Evolutionary conservation across 352 stramenopile genomes (phyloP).

Genomic region (Phytophthora syringae): DNA sequence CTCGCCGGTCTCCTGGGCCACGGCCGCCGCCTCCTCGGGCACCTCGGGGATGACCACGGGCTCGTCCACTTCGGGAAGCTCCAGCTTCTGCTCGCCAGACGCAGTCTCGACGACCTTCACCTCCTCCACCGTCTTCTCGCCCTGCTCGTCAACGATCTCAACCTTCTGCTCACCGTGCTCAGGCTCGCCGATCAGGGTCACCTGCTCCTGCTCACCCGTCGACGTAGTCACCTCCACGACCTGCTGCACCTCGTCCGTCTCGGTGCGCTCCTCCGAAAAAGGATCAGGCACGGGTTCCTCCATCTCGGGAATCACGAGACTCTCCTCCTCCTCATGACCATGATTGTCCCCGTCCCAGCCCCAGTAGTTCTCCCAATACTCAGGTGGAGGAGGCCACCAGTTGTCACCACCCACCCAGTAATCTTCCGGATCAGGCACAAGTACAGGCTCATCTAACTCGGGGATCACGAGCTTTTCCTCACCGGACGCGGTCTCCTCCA

Average conservation of each 20-base stretch:
- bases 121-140: not conserved
- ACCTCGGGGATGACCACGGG: constrained; percentile 12
- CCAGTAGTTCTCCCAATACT: too few species aligned
- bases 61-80: constrained; percentile 7
- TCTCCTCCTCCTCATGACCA: not conserved
- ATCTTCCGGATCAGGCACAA: not conserved
- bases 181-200: constrained; percentile 1
- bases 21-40: constrained; percentile 35
- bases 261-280: not conserved
- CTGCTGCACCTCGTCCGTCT: not conserved
- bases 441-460: not conserved
- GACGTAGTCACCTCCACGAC: not conserved
- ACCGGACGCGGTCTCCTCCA: not conserved
- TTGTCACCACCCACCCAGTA: too few species aligned
- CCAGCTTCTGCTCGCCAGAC: constrained; percentile 5
- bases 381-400: too few species aligned
- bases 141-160: constrained; percentile 1
- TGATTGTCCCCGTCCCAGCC: too few species aligned
- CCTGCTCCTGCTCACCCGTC: constrained; percentile 1
- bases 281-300: not conserved
- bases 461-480: not conserved
- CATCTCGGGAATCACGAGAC: not conserved
- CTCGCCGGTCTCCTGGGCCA: constrained; percentile 6
- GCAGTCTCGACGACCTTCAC: constrained; percentile 7
- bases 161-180: constrained; percentile 4